These are phyloP conservation scores for Jatropha podagrica DNA, from an alignment of 441 rosid species.

Conservation along the genomic window DNA sequence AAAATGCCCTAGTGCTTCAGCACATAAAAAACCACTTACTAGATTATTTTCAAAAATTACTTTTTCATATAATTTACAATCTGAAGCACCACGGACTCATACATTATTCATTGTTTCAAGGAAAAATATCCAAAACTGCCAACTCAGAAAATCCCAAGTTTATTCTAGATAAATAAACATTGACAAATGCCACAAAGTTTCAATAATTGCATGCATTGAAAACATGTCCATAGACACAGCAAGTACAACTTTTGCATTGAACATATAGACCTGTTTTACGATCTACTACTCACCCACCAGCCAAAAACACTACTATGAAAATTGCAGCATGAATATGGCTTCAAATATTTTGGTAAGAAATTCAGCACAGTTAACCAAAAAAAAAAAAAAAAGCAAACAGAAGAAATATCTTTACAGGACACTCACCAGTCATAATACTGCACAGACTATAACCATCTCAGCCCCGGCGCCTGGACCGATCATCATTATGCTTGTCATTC, in stretches of 20 bases:
- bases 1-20: not conserved
- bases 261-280: not conserved
- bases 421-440: constrained; percentile 18
- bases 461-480: constrained; percentile 25
- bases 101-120: not conserved
- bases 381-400: not conserved
- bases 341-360: not conserved
- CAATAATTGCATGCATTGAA: not conserved
- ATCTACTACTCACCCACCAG: not conserved
- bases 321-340: not conserved
- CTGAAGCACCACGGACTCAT: not conserved
- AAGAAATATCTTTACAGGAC: not conserved
- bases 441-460: constrained; percentile 8
- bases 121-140: not conserved
- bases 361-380: not conserved
- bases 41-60: not conserved
- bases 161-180: not conserved
- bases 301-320: not conserved
- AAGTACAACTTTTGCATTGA: not conserved
- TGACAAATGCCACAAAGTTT: not conserved
- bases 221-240: not conserved
- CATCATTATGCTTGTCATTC: constrained; percentile 28
- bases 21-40: not conserved
- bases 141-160: not conserved
- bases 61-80: not conserved